These are phyloP conservation scores for Rhodotorula sphaerocarpa DNA, from an alignment of 768 basidiomycete species.

Conservation along the genomic window DNA sequence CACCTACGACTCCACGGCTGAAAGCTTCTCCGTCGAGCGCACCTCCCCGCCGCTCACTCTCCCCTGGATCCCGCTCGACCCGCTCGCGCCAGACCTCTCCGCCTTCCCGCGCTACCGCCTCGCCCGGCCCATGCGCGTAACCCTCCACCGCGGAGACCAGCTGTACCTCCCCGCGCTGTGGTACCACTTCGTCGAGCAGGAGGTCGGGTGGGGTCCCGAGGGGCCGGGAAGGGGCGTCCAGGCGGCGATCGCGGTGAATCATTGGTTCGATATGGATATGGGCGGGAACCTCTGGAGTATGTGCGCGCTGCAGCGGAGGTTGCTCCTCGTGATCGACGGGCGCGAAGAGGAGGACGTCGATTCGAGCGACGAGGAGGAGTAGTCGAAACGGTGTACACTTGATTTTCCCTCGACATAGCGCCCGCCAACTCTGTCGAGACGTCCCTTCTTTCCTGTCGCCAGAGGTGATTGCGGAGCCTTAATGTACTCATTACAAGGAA, in stretches of 20 bases:
- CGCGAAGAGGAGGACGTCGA: conserved; percentile 7
- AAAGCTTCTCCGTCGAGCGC: conserved; percentile 1
- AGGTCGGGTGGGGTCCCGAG: conserved; percentile 42
- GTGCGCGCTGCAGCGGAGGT: conserved; percentile 7
- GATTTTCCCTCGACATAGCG: too few species aligned
- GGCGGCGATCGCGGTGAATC: conserved; percentile 56
- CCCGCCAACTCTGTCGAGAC: too few species aligned
- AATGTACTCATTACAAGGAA: too few species aligned
- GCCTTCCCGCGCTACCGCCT: conserved; percentile 40
- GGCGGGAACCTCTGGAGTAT: conserved; percentile 15
- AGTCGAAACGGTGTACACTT: neutral
- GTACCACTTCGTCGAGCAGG: conserved; percentile 47
- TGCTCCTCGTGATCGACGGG: conserved; percentile 23
- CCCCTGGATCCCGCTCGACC: conserved; percentile 79
- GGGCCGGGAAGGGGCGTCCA: neutral
- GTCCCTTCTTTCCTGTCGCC: too few species aligned
- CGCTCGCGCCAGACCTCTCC: conserved; percentile 45
- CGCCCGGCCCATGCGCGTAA: conserved; percentile 60
- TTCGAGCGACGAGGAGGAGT: neutral
- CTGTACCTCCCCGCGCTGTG: conserved; percentile 86
- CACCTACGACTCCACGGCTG: conserved; percentile 37
- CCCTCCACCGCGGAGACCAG: conserved; percentile 63
- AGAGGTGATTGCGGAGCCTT: too few species aligned
- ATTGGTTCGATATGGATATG: conserved; percentile 72
- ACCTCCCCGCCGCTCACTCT: conserved; percentile 42